Base-by-base conservation (phyloP, 768 basidiomycete genomes). In the Lanmaoa pseudosensibilis region DNA sequence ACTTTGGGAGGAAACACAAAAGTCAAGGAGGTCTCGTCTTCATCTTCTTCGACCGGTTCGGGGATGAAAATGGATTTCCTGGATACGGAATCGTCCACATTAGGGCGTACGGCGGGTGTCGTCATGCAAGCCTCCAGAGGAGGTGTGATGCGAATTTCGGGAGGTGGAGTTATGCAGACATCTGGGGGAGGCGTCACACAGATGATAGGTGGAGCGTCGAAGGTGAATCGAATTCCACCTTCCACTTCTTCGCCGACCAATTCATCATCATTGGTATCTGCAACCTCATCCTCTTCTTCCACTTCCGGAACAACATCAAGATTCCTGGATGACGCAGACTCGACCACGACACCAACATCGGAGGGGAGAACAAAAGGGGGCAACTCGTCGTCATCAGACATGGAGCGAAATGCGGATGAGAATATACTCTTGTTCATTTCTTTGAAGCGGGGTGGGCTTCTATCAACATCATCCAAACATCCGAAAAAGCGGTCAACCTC, bases 401-500 rank as follows among this genome's bases (percentile, higher is more conserved):
- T 55, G 61, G 50, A 76, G 74, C 54, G 77, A 75, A 69, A 87
- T 73, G 40, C 76, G 78, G 65, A 77, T 1, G 84, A 75, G 63
- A 90, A 91, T 21, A 84, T 62, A 52, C 74, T 78, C 71, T 85
- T 86, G 69, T 77, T 82, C 67, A 75, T 79, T 68, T 87, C 86
- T 45, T 68, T 57, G 65, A 59, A 76, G 73, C 46, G 66, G 68
- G 66, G 75, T 7, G 84, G 83, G 0, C 80, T 75, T 40, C 79
- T 77, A 60, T 82, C 80, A 38, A 83, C 73, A 46, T 82, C 81
- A 45, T 80, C 80, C 58, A 82, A 64, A 54, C 89, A 92, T 41
- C 82, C 85, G 62, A 92, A 92, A 79, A 92, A 92, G 34, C 77
- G 80, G 67, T 92, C 90, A 10, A 88, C 75, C n/a, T 27, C 81